Base-by-base conservation (phyloP, 805 yeast genomes). In the Lipomyces anomalus region DNA sequence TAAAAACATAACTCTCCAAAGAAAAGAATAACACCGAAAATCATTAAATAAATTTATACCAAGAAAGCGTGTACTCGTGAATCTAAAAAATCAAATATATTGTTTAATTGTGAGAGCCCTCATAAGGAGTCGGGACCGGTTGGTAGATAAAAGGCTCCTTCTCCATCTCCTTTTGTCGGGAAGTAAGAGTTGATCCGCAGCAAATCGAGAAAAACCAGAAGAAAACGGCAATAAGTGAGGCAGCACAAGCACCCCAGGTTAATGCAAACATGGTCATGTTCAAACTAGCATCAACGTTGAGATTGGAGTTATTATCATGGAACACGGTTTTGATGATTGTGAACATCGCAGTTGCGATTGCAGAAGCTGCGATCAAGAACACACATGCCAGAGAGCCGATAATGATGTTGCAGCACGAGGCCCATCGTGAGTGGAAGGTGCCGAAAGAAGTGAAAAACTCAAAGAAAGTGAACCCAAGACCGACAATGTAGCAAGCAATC, bases 271-370 rank as follows among this genome's bases (percentile, higher is more conserved):
- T 81, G 41, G 57, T 46, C 17, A 67, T 65, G 28, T 77, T 74
- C 41, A 84, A 57, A 30, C 61, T 60, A 2, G 85, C 75, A 32
- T 63, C 61, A 39, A 81, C 71, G 13, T 94, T 94, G 55, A 69
- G 79, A 2, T 61, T 60, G 1, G 57, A 61, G 9, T 65, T 63
- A 28, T 67, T 65, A 28, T 76, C 65, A 56, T 81, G 77, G 66
- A 85, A 70, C 43, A 73, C 67, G 9, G 67, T 64, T 47, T 72
- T 64, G 49, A 80, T 69, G 44, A 70, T 69, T 4, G 66, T 46
- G 66, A 68, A 82, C n/a, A 75, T 67, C 16, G 80, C 92, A 0
- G 90, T 82, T 23, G 82, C 69, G 20, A 81, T 66, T 13, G 72
- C 85, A 23, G 78, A 73, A 23, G 75, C 69, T 9, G 69, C 52